phyloP scores from a whole-genome alignment of 768 basidiomycete species.

The Clitopilus hobsonii region DNA sequence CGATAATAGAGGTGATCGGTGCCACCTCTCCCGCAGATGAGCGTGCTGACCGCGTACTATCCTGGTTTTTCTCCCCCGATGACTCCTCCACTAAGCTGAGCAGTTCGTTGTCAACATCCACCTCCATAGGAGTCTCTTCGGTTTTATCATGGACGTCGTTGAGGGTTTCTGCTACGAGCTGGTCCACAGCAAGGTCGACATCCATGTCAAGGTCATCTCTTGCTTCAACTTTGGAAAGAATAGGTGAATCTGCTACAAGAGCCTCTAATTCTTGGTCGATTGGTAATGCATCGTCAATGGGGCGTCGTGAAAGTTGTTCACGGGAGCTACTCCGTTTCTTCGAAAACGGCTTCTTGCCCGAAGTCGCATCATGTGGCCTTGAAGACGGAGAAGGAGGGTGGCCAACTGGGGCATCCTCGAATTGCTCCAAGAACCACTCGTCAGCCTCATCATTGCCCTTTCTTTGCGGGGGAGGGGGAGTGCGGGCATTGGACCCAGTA shows the following conservation, averaged over 20 bases:
- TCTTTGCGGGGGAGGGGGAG: background rate
- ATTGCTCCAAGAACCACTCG: constrained; percentile 58
- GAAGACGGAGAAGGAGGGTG: constrained; percentile 22
- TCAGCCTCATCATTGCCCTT: constrained; percentile 47
- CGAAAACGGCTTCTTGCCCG: constrained; percentile 14
- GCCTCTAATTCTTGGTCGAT: constrained; percentile 8
- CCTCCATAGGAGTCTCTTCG: constrained; percentile 25
- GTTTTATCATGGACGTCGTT: constrained; percentile 19
- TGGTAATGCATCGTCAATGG: constrained; percentile 8
- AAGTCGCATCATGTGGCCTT: constrained; percentile 18
- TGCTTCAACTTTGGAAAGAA: constrained; percentile 24
- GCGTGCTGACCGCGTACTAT: constrained; percentile 1
- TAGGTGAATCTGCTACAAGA: constrained; percentile 16
- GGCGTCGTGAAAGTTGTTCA: constrained; percentile 31
- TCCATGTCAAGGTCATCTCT: constrained; percentile 34
- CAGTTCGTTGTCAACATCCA: constrained; percentile 62
- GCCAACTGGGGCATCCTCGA: constrained; percentile 28
- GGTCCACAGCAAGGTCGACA: constrained; percentile 37
- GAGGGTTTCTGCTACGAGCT: constrained; percentile 39
- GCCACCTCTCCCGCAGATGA: constrained; percentile 5
- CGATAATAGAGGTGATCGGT: constrained; percentile 9
- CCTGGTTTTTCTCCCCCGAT: constrained; percentile 15
- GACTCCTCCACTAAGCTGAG: constrained; percentile 64
- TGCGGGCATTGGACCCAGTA: constrained; percentile 3
- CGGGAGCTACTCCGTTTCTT: constrained; percentile 36